Base-by-base conservation (phyloP, 768 basidiomycete species). In the Agaricus sinodeliciosus region DNA sequence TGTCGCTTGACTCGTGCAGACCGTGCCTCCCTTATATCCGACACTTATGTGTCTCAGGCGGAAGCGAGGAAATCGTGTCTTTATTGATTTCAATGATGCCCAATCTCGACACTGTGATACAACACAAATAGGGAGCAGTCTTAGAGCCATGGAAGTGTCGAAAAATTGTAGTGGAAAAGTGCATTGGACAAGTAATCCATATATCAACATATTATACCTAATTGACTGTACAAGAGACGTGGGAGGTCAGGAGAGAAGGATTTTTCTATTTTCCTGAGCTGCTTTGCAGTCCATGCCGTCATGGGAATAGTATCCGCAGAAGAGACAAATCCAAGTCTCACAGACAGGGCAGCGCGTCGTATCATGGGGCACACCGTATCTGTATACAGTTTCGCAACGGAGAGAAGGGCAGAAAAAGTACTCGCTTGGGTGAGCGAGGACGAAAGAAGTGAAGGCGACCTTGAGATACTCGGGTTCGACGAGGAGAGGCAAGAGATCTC, bases 381-480 rank as follows among this genome's bases (percentile, higher is more conserved):
- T 62, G 60, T 80, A 79, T 15, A 81, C 68, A 11, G 72, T 69
- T 40, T 71, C 59, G 58, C 83, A 85, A 47, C 74, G 66, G 3
- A 74, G 65, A 2, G 76, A 72, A 1, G 82, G 80, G 60, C 82
- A 85, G 64, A 77, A 78, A 55, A 73, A 74, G 57, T 73, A 73
- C n/a, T 72, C 70, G 26, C 69, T 59, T 0, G 69, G 61, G 27
- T 63, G 67, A 9, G 63, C 58, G 51, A 72, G 73, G 46, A 82
- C 65, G 62, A 77, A 65, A 1, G 70, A 57, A 7, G 72, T 55
- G 58, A 82, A 78, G 2, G 74, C 69, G 4, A 66, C 60, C 35
- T 68, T 68, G 31, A 80, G 61, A 18, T 82, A 64, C 1, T 58
- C 56, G 12, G 67, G 66, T 58, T 74, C 73, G 13, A 76, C 72